These are phyloP conservation scores for Fusarium anthophilum DNA, from an alignment of 2,329 filamentous ascomycete genomes.

Conservation along the genomic window DNA sequence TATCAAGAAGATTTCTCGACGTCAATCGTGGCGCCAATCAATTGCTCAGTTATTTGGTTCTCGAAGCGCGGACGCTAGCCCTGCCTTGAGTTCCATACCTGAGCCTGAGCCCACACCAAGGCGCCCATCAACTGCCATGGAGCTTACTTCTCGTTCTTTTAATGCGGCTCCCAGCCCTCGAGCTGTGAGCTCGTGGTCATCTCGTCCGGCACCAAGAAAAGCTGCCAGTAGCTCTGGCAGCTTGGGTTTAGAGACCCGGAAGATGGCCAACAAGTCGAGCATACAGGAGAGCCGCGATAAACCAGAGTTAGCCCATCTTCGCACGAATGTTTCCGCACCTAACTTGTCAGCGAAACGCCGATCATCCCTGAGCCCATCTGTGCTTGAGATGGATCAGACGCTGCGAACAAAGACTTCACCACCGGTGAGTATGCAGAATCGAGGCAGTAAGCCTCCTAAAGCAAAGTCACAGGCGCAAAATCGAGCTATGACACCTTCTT, in stretches of 20 bases:
- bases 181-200: not conserved
- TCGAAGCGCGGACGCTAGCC: conserved; percentile 17
- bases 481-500: conserved; percentile 24
- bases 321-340: conserved; percentile 39
- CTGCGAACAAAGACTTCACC: conserved; percentile 50
- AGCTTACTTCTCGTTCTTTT: not conserved
- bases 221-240: conserved; percentile 2
- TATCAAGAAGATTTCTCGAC: conserved; percentile 20
- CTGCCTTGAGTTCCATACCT: not conserved
- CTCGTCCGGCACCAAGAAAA: conserved; percentile 2
- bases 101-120: conserved; percentile 1
- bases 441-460: conserved; percentile 44
- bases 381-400: conserved; percentile 22
- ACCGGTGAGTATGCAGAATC: conserved; percentile 56
- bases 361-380: conserved; percentile 9
- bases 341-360: conserved; percentile 37
- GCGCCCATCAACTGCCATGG: conserved; percentile 20
- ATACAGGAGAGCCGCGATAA: conserved; percentile 12
- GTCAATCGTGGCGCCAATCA: conserved; percentile 31
- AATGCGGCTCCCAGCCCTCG: not conserved
- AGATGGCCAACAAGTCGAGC: not conserved
- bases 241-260: conserved; percentile 9
- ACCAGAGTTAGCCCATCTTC: conserved; percentile 24
- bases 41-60: conserved; percentile 30
- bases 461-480: conserved; percentile 20